A percentile compares a stretch with the other conserved stretches of the same genome.
phyloP scores from a whole-genome alignment of 257 asterid species.

The Plantago ovata region DNA sequence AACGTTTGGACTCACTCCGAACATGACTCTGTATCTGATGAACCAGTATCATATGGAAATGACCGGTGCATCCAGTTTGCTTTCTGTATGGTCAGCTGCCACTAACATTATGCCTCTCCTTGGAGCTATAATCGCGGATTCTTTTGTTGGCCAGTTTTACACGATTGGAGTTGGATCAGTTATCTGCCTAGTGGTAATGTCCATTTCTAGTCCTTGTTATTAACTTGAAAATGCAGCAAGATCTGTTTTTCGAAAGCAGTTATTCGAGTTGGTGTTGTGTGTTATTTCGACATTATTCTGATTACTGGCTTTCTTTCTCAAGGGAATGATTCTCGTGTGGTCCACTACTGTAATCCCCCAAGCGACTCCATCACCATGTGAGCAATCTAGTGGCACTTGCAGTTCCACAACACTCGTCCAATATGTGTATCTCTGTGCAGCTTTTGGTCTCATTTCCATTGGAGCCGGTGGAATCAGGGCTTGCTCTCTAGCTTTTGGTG shows the following conservation, averaged over 20 bases:
- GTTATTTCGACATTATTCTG: not conserved
- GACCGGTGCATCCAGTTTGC: constrained; percentile 42
- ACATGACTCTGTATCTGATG: constrained; percentile 60
- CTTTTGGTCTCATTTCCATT: constrained; percentile 55
- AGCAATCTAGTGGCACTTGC: constrained; percentile 29
- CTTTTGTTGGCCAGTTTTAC: constrained; percentile 52
- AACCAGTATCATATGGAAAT: constrained; percentile 52
- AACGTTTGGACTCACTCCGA: constrained; percentile 45
- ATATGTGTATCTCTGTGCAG: constrained; percentile 31
- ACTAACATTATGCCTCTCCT: constrained; percentile 49
- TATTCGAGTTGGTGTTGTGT: not conserved
- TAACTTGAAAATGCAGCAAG: not conserved
- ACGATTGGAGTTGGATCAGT: constrained; percentile 59
- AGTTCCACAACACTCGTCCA: constrained; percentile 39
- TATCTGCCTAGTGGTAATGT: constrained; percentile 57
- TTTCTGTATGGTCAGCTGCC: constrained; percentile 64
- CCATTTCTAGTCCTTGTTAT: not conserved
- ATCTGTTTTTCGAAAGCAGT: not conserved
- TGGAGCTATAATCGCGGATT: constrained; percentile 63
- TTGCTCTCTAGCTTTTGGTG: constrained; percentile 65
- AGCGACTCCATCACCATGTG: constrained; percentile 58
- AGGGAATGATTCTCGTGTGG: constrained; percentile 69
- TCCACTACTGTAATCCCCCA: constrained; percentile 51
- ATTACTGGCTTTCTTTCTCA: constrained; percentile 3
- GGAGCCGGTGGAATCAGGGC: constrained; percentile 72